phyloP scores from a whole-genome alignment of 345 rosid genomes.

The Gossypium longicalyx region DNA sequence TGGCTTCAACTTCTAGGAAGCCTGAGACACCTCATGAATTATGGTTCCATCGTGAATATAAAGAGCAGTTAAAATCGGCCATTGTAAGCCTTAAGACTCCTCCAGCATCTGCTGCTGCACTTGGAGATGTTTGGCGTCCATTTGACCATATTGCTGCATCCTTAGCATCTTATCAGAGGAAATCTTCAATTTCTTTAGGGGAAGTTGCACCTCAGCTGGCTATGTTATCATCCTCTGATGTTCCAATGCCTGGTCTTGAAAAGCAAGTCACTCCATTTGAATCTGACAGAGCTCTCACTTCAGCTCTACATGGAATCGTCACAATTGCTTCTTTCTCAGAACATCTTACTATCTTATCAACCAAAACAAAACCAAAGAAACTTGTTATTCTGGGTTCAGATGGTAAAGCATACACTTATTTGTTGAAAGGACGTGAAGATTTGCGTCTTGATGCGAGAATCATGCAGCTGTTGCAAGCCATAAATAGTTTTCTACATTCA shows the following conservation, averaged over 20 bases:
- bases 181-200: constrained; percentile 63
- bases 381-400: constrained; percentile 83
- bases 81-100: constrained; percentile 70
- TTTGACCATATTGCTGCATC: constrained; percentile 80
- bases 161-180: constrained; percentile 78
- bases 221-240: constrained; percentile 74
- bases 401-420: constrained; percentile 76
- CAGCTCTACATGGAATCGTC: constrained; percentile 57
- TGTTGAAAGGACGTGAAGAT: constrained; percentile 92
- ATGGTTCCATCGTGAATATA: constrained; percentile 73
- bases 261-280: constrained; percentile 54
- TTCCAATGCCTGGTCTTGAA: constrained; percentile 97
- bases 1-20: constrained; percentile 77
- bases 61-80: constrained; percentile 61
- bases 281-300: constrained; percentile 36
- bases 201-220: constrained; percentile 89
- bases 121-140: constrained; percentile 86
- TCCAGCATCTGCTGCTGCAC: constrained; percentile 58
- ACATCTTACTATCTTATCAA: constrained; percentile 66
- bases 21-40: constrained; percentile 90
- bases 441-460: constrained; percentile 97
- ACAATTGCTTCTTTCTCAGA: constrained; percentile 71
- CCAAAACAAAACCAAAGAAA: constrained; percentile 94
- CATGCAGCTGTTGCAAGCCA: constrained; percentile 91
- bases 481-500: constrained; percentile 62